Evolutionary conservation across 73 alveolate genomes (phyloP).

Genomic region (Symbiodinium natans): DNA sequence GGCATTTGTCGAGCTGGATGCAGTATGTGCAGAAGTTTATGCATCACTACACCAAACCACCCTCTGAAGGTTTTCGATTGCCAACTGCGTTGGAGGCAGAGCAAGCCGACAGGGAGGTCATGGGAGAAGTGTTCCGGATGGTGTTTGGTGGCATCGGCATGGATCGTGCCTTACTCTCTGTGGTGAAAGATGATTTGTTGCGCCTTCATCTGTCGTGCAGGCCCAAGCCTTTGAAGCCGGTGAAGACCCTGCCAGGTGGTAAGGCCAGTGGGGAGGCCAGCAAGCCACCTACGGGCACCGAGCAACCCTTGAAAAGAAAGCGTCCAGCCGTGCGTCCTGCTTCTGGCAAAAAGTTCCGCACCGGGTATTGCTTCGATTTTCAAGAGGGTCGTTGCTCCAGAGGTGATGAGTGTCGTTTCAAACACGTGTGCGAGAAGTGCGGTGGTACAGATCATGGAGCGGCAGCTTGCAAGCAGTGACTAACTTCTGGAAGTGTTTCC

Average conservation of each 20-base stretch:
- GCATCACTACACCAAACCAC: neutral
- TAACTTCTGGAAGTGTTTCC: too few relatives aligned
- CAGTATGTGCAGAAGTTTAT: neutral
- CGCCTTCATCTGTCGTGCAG: neutral
- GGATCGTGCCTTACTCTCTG: neutral
- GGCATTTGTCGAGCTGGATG: neutral
- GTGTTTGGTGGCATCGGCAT: neutral
- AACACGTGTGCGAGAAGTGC: conserved; percentile 11
- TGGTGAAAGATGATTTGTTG: neutral
- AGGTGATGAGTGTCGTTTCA: neutral
- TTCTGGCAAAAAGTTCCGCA: neutral
- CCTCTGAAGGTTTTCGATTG: neutral
- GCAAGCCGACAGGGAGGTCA: neutral
- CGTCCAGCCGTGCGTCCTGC: neutral
- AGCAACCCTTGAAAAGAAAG: neutral
- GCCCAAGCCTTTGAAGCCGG: neutral
- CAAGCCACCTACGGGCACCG: neutral
- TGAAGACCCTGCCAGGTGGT: neutral
- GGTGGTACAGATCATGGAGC: neutral
- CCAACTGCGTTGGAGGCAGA: conserved; percentile 15
- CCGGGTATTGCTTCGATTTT: neutral
- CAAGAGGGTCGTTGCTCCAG: neutral
- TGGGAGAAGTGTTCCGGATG: conserved; percentile 10
- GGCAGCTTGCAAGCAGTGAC: neutral
- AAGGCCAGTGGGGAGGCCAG: neutral